Percentiles rank a stretch among this genome's conserved stretches.
These are phyloP conservation scores for Fusarium sterilihyphosum DNA, from an alignment of 2,329 filamentous ascomycete species.

Conservation along the genomic window DNA sequence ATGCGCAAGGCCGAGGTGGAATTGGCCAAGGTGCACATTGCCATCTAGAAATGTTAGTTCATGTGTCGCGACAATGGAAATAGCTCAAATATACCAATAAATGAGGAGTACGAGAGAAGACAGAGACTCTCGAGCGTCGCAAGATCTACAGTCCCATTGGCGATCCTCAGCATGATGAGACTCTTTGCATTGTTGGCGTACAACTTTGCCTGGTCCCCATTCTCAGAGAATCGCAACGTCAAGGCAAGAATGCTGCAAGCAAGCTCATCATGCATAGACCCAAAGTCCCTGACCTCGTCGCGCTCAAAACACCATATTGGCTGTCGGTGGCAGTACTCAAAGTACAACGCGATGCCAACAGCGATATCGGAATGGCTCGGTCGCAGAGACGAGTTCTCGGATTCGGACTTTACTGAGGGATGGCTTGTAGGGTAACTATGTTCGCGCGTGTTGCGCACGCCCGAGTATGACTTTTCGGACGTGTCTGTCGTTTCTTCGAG, in stretches of 20 bases:
- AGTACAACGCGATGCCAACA: slow-evolving; percentile 51
- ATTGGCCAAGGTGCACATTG: slow-evolving; percentile 59
- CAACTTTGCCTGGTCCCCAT: slow-evolving; percentile 46
- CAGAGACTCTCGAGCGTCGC: slow-evolving; percentile 62
- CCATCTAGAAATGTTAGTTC: slow-evolving; percentile 52
- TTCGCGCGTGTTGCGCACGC: slow-evolving; percentile 42
- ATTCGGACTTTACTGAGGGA: slow-evolving; percentile 42
- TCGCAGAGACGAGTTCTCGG: slow-evolving; percentile 42
- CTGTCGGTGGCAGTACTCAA: slow-evolving; percentile 56
- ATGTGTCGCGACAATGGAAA: not conserved
- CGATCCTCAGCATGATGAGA: slow-evolving; percentile 59
- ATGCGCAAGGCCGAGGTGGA: slow-evolving; percentile 60
- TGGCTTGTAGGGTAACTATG: slow-evolving; percentile 36
- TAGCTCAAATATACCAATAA: slow-evolving; percentile 53
- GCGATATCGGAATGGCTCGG: slow-evolving; percentile 48
- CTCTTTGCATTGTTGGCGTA: slow-evolving; percentile 54
- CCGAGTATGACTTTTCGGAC: slow-evolving; percentile 50
- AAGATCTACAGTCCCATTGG: slow-evolving; percentile 60
- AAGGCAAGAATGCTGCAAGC: slow-evolving; percentile 54
- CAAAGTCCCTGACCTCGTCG: slow-evolving; percentile 51
- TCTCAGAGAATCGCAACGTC: slow-evolving; percentile 52
- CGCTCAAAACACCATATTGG: slow-evolving; percentile 58
- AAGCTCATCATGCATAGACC: slow-evolving; percentile 52
- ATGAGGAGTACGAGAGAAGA: slow-evolving; percentile 59
- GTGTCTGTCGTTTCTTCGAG: slow-evolving; percentile 46